Percentiles rank a stretch among this genome's conserved stretches.
phyloP scores from a whole-genome alignment of 306 rosid genomes.

The Biancaea sappan region DNA sequence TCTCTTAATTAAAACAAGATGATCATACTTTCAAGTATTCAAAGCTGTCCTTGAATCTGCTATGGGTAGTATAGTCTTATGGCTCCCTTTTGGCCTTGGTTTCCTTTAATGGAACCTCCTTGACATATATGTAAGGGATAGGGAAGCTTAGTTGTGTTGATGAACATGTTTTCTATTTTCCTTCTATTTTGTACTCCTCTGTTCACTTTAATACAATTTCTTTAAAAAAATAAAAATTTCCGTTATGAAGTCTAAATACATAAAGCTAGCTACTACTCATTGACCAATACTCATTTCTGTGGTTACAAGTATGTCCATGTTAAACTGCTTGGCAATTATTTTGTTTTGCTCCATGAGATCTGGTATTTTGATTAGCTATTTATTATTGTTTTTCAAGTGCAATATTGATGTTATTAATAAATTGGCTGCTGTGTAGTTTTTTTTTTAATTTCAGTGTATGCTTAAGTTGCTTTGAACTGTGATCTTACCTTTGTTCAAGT shows the following conservation, averaged over 20 bases:
- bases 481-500: slow-evolving; percentile 18
- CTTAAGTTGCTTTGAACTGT: slow-evolving; percentile 9
- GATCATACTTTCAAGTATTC: not conserved
- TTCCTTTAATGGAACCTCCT: not conserved
- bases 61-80: not conserved
- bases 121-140: not conserved
- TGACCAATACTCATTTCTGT: not conserved
- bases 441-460: slow-evolving; percentile 9
- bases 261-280: no score
- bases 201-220: no score
- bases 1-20: slow-evolving; percentile 2
- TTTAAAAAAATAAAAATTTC: no score
- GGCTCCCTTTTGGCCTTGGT: slow-evolving; percentile 7
- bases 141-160: slow-evolving; percentile 4
- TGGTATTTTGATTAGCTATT: not conserved
- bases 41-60: not conserved
- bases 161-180: not conserved
- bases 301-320: not conserved
- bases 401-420: not conserved
- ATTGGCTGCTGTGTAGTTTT: not conserved
- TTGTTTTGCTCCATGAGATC: not conserved
- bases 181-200: no score
- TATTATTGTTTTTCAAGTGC: slow-evolving; percentile 3
- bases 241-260: no score
- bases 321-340: not conserved